A percentile compares a stretch with the other conserved stretches of the same genome.
These are phyloP conservation scores for Termitomyces sp. DNA, from an alignment of 768 basidiomycete genomes.

Conservation along the genomic window DNA sequence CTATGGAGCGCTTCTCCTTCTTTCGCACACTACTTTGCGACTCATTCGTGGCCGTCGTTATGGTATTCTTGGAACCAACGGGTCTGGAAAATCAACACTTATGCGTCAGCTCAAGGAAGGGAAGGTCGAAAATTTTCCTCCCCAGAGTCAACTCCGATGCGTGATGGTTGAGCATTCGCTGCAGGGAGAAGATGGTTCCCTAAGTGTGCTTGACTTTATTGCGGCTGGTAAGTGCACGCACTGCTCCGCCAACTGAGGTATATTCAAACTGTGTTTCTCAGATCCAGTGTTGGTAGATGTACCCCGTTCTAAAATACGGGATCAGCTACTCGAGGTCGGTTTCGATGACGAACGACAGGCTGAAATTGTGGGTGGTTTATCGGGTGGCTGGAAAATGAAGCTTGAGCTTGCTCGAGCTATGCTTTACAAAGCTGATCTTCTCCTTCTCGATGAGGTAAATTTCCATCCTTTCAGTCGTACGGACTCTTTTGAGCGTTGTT, in stretches of 20 bases:
- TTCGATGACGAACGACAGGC: conserved; percentile 86
- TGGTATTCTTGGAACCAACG: conserved; percentile 95
- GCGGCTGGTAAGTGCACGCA: conserved; percentile 58
- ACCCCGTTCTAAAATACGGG: conserved; percentile 69
- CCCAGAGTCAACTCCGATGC: conserved; percentile 80
- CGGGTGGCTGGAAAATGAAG: conserved; percentile 99
- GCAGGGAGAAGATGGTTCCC: conserved; percentile 87
- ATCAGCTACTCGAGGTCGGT: conserved; percentile 83
- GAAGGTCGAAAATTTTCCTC: conserved; percentile 95
- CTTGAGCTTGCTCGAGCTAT: conserved; percentile 94
- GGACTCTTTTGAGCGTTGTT: conserved; percentile 7
- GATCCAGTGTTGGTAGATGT: conserved; percentile 68
- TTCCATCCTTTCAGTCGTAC: neutral
- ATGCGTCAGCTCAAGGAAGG: conserved; percentile 94
- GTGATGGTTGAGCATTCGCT: conserved; percentile 98
- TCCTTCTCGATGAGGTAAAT: conserved; percentile 80
- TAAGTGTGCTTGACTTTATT: conserved; percentile 87
- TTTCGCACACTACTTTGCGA: conserved; percentile 91
- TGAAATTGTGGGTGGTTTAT: conserved; percentile 84
- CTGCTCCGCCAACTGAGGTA: neutral
- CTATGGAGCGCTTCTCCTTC: conserved; percentile 89
- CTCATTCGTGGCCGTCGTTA: conserved; percentile 90
- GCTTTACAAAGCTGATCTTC: conserved; percentile 89
- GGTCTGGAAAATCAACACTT: conserved; percentile 93
- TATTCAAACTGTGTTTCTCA: conserved; percentile 25